These are phyloP conservation scores for Elsinoe arachidis DNA, from an alignment of 2,329 filamentous ascomycete species.

Conservation along the genomic window DNA sequence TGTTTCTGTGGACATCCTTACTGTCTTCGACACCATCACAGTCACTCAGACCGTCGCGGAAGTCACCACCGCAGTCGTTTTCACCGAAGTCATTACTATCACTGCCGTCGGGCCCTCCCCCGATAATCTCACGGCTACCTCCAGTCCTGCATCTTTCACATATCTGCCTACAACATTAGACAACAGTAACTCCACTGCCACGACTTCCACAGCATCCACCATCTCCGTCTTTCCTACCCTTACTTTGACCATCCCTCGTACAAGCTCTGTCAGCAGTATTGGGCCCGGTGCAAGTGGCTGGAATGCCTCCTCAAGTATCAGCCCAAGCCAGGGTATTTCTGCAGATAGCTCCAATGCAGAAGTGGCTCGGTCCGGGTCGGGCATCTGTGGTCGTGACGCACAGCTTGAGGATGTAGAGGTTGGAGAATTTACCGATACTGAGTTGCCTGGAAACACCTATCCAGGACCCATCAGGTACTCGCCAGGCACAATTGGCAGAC, in stretches of 20 bases:
- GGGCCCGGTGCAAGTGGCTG: not conserved
- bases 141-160: conserved; percentile 29
- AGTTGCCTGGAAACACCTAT: not conserved
- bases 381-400: not conserved
- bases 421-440: not conserved
- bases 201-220: conserved; percentile 15
- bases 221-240: not conserved
- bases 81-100: conserved; percentile 14
- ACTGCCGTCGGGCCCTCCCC: conserved; percentile 16
- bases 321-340: no score
- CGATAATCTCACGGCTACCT: conserved; percentile 15
- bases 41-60: conserved; percentile 10
- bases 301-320: not conserved
- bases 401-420: not conserved
- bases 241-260: not conserved
- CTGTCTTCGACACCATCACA: conserved; percentile 6
- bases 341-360: no score
- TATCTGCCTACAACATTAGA: conserved; percentile 11
- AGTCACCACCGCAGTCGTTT: not conserved
- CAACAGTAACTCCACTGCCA: conserved; percentile 20
- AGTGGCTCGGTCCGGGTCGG: not conserved
- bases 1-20: conserved; percentile 4
- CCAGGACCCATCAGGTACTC: not conserved
- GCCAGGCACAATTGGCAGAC: not conserved
- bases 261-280: not conserved